Percentiles rank a stretch among this genome's conserved stretches.
Conservation (phyloP, 2,329 filamentous ascomycete genomes). For the Fusarium brachygibbosum region DNA sequence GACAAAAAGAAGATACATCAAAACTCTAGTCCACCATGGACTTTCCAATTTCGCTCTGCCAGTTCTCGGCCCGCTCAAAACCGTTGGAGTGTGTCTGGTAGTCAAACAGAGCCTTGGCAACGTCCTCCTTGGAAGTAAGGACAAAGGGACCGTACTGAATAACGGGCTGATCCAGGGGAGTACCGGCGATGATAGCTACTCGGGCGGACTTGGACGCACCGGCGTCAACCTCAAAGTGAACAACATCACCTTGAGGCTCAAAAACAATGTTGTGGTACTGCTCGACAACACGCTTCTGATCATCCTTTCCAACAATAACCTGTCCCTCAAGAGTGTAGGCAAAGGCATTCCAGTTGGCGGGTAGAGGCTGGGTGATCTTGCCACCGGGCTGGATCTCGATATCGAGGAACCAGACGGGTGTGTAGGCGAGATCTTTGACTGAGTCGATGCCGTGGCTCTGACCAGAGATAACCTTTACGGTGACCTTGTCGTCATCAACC, state of each 20-base stretch:
- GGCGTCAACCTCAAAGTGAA: slow-evolving; percentile 77
- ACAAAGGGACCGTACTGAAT: slow-evolving; percentile 91
- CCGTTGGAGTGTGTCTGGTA: slow-evolving; percentile 81
- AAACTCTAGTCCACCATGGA: slow-evolving; percentile 66
- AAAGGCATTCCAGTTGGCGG: slow-evolving; percentile 89
- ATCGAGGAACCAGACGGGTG: slow-evolving; percentile 96
- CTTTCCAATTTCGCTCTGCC: slow-evolving; percentile 90
- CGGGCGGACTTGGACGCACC: slow-evolving; percentile 70
- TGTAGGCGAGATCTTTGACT: slow-evolving; percentile 92
- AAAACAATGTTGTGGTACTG: slow-evolving; percentile 93
- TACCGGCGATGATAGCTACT: slow-evolving; percentile 77
- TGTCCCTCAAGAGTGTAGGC: slow-evolving; percentile 85
- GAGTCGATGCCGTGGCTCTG: slow-evolving; percentile 86
- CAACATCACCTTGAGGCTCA: slow-evolving; percentile 79
- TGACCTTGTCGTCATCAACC: slow-evolving; percentile 78
- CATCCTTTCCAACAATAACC: slow-evolving; percentile 71
- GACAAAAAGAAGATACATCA: background rate
- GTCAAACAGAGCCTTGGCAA: slow-evolving; percentile 82
- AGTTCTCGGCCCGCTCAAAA: slow-evolving; percentile 82
- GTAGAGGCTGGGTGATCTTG: slow-evolving; percentile 79
- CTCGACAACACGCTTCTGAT: slow-evolving; percentile 66
- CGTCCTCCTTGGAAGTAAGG: slow-evolving; percentile 77
- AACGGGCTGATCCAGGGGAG: slow-evolving; percentile 83
- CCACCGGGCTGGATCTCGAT: slow-evolving; percentile 85
- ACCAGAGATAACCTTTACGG: slow-evolving; percentile 91